phyloP scores from a whole-genome alignment of 169 alveolate species.

The Cryptosporidium canis region DNA sequence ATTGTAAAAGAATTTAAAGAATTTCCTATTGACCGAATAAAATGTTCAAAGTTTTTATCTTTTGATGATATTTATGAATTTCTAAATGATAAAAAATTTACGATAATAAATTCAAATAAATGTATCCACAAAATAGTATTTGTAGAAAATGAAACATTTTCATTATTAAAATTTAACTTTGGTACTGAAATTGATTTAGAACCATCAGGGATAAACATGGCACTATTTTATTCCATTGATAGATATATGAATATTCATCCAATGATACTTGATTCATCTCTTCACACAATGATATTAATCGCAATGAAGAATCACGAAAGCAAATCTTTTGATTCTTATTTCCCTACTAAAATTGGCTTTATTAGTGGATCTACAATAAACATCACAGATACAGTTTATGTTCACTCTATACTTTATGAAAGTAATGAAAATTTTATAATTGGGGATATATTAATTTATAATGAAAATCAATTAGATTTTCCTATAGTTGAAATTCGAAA shows the following conservation, averaged over 20 bases:
- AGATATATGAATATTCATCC: slow-evolving; percentile 70
- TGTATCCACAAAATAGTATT: slow-evolving; percentile 22
- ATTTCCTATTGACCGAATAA: not conserved
- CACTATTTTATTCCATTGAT: slow-evolving; percentile 43
- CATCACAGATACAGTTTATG: not conserved
- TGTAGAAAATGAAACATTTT: not conserved
- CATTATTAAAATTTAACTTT: not conserved
- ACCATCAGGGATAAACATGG: slow-evolving; percentile 64
- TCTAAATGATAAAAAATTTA: not conserved
- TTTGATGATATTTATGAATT: not conserved
- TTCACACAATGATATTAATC: slow-evolving; percentile 22
- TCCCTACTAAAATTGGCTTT: slow-evolving; percentile 19
- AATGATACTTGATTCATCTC: slow-evolving; percentile 29
- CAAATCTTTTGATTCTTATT: not conserved
- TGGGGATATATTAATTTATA: slow-evolving; percentile 12
- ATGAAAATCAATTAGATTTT: not conserved
- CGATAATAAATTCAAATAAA: not conserved
- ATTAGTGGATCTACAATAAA: not conserved
- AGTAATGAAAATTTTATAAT: not conserved
- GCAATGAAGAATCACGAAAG: not conserved
- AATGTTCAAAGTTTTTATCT: not conserved
- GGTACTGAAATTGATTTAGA: slow-evolving; percentile 1
- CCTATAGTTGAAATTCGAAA: slow-evolving; percentile 48
- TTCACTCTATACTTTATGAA: not conserved
- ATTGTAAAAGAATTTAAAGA: not conserved